A percentile compares a stretch with the other conserved stretches of the same genome.
Evolutionary conservation across 108 stramenopile genomes (phyloP).

Genomic region (Cyclotella sp.): DNA sequence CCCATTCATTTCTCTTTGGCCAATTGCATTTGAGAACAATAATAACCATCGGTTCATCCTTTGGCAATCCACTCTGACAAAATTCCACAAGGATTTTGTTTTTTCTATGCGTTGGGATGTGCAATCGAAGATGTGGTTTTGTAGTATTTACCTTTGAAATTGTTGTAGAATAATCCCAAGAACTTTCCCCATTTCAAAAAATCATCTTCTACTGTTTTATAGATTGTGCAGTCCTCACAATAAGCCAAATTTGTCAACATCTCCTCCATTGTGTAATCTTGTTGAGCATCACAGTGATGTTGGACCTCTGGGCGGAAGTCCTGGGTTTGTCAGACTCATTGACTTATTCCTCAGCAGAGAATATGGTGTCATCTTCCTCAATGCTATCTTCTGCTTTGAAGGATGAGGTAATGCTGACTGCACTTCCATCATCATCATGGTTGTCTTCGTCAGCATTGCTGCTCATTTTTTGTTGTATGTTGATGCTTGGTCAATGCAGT

Average conservation of each 20-base stretch:
- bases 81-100: background rate
- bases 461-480: too few relatives aligned
- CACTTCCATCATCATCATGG: too few relatives aligned
- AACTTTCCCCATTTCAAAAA: background rate
- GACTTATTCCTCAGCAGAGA: too few relatives aligned
- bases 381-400: too few relatives aligned
- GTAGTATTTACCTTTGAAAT: background rate
- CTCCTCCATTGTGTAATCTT: slow-evolving; percentile 10
- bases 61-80: background rate
- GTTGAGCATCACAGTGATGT: too few relatives aligned
- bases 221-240: background rate
- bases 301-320: too few relatives aligned
- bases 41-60: background rate
- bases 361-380: too few relatives aligned
- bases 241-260: background rate
- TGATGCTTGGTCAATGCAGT: too few relatives aligned
- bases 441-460: too few relatives aligned
- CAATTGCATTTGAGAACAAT: background rate
- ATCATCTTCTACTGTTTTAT: background rate
- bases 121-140: slow-evolving; percentile 6
- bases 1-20: background rate
- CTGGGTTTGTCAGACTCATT: too few relatives aligned
- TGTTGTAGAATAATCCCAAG: background rate
- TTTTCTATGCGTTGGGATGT: background rate
- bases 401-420: too few relatives aligned